A percentile compares a stretch with the other conserved stretches of the same genome.
These are phyloP conservation scores for Colletotrichum cuscutae DNA, from an alignment of 2,329 filamentous ascomycete genomes.

Conservation along the genomic window DNA sequence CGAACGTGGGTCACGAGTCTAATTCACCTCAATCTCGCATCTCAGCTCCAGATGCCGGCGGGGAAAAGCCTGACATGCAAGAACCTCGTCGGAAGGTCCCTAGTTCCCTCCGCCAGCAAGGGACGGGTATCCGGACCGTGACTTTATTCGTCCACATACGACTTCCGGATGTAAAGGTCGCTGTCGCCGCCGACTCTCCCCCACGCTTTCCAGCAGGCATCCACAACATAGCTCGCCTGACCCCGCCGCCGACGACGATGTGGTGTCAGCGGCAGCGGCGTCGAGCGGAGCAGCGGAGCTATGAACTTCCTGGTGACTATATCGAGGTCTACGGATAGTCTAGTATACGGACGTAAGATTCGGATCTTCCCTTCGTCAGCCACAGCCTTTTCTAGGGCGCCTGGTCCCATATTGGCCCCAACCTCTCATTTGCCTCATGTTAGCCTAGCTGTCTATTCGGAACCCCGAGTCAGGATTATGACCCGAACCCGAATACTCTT, in stretches of 20 bases:
- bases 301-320: not conserved
- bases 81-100: not conserved
- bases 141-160: not conserved
- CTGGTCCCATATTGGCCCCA: no score
- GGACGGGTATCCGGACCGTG: not conserved
- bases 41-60: not conserved
- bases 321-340: not conserved
- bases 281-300: not conserved
- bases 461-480: not conserved
- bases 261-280: not conserved
- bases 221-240: no score
- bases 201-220: no score
- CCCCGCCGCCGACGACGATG: no score
- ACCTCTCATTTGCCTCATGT: not conserved
- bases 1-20: not conserved
- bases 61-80: not conserved
- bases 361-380: not conserved
- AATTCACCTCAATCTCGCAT: not conserved
- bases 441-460: not conserved
- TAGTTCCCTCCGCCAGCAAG: not conserved
- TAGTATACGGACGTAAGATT: not conserved
- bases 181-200: not conserved
- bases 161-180: not conserved
- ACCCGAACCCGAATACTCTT: not conserved
- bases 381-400: not conserved